phyloP scores from a whole-genome alignment of 164 flowering plant genomes.

The Vitis labrusca region DNA sequence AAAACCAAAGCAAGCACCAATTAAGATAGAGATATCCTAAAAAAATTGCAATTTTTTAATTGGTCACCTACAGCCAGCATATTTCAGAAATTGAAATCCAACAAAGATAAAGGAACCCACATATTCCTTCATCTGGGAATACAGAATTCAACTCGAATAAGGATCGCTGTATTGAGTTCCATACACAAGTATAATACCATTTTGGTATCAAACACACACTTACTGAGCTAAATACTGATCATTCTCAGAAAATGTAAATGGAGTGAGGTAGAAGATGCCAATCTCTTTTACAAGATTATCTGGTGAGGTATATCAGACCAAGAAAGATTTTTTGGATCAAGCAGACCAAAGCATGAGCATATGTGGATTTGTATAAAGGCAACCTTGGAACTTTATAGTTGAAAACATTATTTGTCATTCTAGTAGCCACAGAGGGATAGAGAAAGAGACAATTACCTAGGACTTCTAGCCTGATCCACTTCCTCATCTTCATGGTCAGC shows the following conservation, averaged over 20 bases:
- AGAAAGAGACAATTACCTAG: constrained; percentile 39
- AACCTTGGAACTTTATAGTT: not conserved
- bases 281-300: no score
- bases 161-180: no score
- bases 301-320: not conserved
- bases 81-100: no score
- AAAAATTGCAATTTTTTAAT: no score
- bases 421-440: not conserved
- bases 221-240: not conserved
- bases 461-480: constrained; percentile 71
- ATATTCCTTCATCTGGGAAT: no score
- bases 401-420: not conserved
- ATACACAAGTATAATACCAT: no score
- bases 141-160: no score
- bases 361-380: not conserved
- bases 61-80: no score
- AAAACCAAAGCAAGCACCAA: no score
- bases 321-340: not conserved
- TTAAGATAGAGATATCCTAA: no score
- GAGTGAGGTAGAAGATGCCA: no score
- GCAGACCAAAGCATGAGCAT: not conserved
- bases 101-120: no score
- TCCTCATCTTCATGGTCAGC: constrained; percentile 81
- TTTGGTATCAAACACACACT: not conserved
- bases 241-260: not conserved